Evolutionary conservation across 495 filamentous ascomycete species (phyloP).

Genomic region (Aspergillus sclerotiicarbonarius): DNA sequence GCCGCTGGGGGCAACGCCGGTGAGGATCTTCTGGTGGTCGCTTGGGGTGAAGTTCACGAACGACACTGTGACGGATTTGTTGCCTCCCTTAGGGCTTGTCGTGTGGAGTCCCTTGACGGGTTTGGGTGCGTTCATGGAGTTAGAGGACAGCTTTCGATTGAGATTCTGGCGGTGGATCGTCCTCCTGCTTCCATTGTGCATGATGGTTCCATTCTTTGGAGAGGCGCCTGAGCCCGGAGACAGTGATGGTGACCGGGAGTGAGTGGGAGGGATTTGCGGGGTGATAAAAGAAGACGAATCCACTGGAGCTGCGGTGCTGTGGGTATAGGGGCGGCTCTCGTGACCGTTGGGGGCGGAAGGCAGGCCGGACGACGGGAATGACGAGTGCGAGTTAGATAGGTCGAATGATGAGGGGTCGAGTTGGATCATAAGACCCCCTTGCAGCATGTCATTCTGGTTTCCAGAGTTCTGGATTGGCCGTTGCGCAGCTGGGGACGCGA

Average conservation of each 20-base stretch:
- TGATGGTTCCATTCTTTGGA: conserved; percentile 21
- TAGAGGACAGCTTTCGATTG: conserved; percentile 37
- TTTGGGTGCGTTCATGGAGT: conserved; percentile 36
- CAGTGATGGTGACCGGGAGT: conserved; percentile 38
- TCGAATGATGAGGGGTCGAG: conserved; percentile 38
- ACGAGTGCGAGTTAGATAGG: conserved; percentile 30
- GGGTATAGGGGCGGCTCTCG: conserved; percentile 18
- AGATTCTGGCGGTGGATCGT: conserved; percentile 32
- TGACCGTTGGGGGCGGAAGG: conserved; percentile 19
- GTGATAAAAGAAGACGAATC: conserved; percentile 28
- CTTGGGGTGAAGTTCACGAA: conserved; percentile 93
- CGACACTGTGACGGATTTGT: conserved; percentile 51
- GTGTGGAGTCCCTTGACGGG: conserved; percentile 27
- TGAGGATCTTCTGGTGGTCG: conserved; percentile 78
- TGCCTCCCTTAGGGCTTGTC: conserved; percentile 32
- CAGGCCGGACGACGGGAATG: conserved; percentile 31
- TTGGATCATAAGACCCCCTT: conserved; percentile 49
- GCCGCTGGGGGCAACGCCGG: conserved; percentile 86
- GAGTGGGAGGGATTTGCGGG: conserved; percentile 24
- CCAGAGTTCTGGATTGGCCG: conserved; percentile 29
- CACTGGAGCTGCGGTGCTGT: conserved; percentile 29
- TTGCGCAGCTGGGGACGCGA: conserved; percentile 35
- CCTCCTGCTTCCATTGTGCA: conserved; percentile 22
- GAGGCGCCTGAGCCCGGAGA: conserved; percentile 36
- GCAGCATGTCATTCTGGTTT: conserved; percentile 39